Evolutionary conservation across 371 early-diverging fungal genomes (phyloP), one percentile per base, ranked within the genome.

Genomic region (Basidiobolus heterosporus): DNA sequence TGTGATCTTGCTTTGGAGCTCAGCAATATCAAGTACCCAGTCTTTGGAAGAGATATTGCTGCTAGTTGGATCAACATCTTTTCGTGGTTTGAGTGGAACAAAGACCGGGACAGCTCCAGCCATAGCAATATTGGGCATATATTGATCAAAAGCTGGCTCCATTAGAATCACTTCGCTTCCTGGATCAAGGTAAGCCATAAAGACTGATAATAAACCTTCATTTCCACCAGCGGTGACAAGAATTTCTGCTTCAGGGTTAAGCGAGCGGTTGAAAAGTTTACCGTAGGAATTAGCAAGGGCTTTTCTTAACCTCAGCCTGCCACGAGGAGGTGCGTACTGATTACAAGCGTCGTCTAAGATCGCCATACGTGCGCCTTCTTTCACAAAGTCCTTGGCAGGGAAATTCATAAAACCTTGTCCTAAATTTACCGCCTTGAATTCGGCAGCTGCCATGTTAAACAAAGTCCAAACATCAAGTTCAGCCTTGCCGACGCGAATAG

Each of bases 121-220:
- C 75, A 95, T 83, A 7, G 74, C 68, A 41, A 94, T 75, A 50
- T 85, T 85, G 47, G 86, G 73, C 70, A 78, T 81, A 58, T 94
- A 95, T 62, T 85, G 86, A 57, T 95, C 96, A 64, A 91, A 93
- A 60, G 84, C 89, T 1, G 92, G 89, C 58, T 88, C 88, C 70
- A 95, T 89, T 47, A 88, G 65, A 48, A 94, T 84, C 35, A 86
- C 91, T 50, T 93, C 92, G 50, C 82, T 75, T 4, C 81, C 88
- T 24, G 77, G 70, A 55, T 86, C 65, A 47, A 88, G 57, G 38
- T 76, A 30, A 9, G 30, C 30, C 30, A 30, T 30, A 30, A 30
- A 30, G 5, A 30, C 30, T 3, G 30, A 3, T 9, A 30, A 30
- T 30, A 41, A 60, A 75, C 85, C 92, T 74, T 92, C 91, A 51